These are phyloP conservation scores for Lichtheimia hyalospora DNA, from an alignment of 371 early-diverging fungal genomes.

Conservation along the genomic window DNA sequence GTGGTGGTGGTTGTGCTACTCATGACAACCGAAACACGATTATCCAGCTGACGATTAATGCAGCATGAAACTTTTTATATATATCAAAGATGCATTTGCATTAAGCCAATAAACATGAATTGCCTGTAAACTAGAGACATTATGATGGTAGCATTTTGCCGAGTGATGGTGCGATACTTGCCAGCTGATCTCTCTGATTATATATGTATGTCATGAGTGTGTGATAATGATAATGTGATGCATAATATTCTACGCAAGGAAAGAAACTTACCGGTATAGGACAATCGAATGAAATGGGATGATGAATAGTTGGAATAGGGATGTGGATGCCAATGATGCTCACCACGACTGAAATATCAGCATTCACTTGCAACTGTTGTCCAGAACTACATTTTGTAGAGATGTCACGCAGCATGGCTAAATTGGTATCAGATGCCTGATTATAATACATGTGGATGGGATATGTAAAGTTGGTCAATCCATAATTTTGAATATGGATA, in stretches of 20 bases:
- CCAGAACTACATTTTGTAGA: neutral
- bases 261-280: constrained; percentile 7
- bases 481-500: constrained; percentile 5
- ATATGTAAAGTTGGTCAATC: constrained; percentile 10
- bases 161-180: too few relatives aligned
- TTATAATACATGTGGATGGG: constrained; percentile 8
- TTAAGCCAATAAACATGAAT: too few relatives aligned
- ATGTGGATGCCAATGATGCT: constrained; percentile 9
- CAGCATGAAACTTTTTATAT: too few relatives aligned
- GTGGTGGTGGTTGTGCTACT: too few relatives aligned
- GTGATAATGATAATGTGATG: neutral
- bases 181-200: too few relatives aligned
- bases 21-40: too few relatives aligned
- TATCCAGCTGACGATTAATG: too few relatives aligned
- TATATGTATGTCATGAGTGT: too few relatives aligned
- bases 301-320: constrained; percentile 8
- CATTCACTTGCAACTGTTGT: constrained; percentile 1
- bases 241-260: neutral
- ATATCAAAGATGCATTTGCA: too few relatives aligned
- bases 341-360: constrained; percentile 23
- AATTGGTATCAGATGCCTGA: constrained; percentile 3
- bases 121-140: too few relatives aligned
- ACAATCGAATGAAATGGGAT: constrained; percentile 11
- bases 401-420: constrained; percentile 5
- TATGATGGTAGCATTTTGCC: too few relatives aligned